These are phyloP conservation scores for Scytalidium sp. DNA, from an alignment of 2,329 filamentous ascomycete species.

Conservation along the genomic window DNA sequence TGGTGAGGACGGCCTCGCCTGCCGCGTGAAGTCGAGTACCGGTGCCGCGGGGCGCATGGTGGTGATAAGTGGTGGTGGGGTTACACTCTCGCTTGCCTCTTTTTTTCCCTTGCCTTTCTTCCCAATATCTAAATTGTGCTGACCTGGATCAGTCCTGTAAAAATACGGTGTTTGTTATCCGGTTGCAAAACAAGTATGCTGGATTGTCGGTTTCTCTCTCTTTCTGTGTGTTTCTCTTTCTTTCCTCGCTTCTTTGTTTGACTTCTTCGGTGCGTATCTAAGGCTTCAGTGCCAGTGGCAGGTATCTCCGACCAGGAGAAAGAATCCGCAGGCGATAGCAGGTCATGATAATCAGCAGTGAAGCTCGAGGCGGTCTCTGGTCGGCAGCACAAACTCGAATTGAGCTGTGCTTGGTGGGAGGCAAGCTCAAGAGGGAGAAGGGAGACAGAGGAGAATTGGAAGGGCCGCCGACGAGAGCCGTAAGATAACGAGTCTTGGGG, in stretches of 20 bases:
- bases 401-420: background rate
- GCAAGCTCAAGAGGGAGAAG: background rate
- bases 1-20: conserved; percentile 42
- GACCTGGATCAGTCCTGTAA: conserved; percentile 13
- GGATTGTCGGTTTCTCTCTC: background rate
- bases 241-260: background rate
- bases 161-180: background rate
- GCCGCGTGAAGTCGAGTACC: conserved; percentile 34
- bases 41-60: conserved; percentile 40
- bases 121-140: background rate
- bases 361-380: background rate
- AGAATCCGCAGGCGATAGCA: conserved; percentile 26
- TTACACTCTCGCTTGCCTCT: conserved; percentile 5
- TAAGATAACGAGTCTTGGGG: background rate
- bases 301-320: conserved; percentile 31
- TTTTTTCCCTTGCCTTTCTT: conserved; percentile 15
- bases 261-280: conserved; percentile 9
- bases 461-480: background rate
- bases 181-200: background rate
- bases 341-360: conserved; percentile 27
- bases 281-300: conserved; percentile 28
- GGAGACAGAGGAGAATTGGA: background rate
- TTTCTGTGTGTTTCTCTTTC: background rate
- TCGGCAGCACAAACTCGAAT: background rate
- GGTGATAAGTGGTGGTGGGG: conserved; percentile 9